phyloP scores from a whole-genome alignment of 2,329 filamentous ascomycete genomes.

The Diaporthe citrichinensis region DNA sequence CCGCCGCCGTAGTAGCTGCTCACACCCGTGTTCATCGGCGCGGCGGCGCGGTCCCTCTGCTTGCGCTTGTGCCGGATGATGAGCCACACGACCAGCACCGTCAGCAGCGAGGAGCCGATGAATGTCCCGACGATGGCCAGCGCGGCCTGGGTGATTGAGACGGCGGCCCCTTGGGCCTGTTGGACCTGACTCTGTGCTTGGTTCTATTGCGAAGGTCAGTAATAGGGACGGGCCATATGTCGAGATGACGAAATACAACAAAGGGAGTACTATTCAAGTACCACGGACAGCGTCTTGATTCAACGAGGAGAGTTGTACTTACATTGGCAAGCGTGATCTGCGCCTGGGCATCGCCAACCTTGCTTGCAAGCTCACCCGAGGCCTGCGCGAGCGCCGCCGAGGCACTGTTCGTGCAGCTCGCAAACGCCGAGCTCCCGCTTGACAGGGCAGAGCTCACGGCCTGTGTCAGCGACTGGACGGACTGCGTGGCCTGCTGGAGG shows the following conservation, averaged over 20 bases:
- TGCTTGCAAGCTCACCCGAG: constrained; percentile 46
- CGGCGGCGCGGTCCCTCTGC: constrained; percentile 34
- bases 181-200: constrained; percentile 51
- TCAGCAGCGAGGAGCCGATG: constrained; percentile 58
- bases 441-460: constrained; percentile 49
- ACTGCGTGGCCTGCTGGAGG: constrained; percentile 46
- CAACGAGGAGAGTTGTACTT: constrained; percentile 30
- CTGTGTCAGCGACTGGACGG: constrained; percentile 44
- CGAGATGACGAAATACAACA: background rate
- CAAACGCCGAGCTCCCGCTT: constrained; percentile 46
- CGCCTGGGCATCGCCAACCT: constrained; percentile 50
- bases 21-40: constrained; percentile 44
- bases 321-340: constrained; percentile 51
- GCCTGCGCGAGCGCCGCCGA: constrained; percentile 48
- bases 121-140: constrained; percentile 59
- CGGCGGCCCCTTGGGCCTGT: constrained; percentile 54
- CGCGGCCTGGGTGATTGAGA: constrained; percentile 58
- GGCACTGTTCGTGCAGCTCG: constrained; percentile 48
- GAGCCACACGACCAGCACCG: constrained; percentile 52
- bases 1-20: constrained; percentile 41
- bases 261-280: background rate
- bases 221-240: background rate
- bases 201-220: constrained; percentile 42
- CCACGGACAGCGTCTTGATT: background rate
- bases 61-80: constrained; percentile 46